These are phyloP conservation scores for Trichoderma koningiopsis DNA, from an alignment of 2,329 filamentous ascomycete genomes.

Conservation along the genomic window DNA sequence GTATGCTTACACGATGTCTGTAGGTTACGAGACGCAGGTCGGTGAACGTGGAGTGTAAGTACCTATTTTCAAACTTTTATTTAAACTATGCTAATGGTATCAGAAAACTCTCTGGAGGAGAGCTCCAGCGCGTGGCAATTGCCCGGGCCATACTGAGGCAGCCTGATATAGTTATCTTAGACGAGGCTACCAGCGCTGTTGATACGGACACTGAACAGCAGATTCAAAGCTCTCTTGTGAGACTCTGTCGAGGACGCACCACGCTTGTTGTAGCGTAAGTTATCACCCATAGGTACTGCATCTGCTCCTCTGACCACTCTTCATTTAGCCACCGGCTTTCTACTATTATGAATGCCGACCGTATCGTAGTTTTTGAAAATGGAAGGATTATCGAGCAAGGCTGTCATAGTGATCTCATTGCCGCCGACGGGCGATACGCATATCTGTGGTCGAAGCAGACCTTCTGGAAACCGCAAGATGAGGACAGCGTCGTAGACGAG, in stretches of 20 bases:
- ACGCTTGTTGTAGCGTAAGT: conserved; percentile 67
- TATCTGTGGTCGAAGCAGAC: conserved; percentile 67
- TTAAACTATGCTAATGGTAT: conserved; percentile 29
- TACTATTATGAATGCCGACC: conserved; percentile 70
- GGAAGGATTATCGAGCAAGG: conserved; percentile 67
- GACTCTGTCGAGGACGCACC: conserved; percentile 62
- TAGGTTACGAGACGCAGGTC: conserved; percentile 53
- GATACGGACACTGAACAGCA: conserved; percentile 70
- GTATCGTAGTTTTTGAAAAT: conserved; percentile 65
- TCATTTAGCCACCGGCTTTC: conserved; percentile 63
- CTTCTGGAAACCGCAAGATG: conserved; percentile 53
- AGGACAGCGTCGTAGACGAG: conserved; percentile 30
- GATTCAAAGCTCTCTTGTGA: conserved; percentile 63
- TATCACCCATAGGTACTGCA: too few relatives aligned
- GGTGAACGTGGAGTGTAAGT: conserved; percentile 54
- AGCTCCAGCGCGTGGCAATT: conserved; percentile 68
- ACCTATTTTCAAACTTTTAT: not conserved
- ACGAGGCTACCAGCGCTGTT: conserved; percentile 78
- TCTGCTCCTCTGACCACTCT: not conserved
- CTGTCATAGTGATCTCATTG: conserved; percentile 60
- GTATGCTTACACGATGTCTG: not conserved
- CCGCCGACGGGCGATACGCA: conserved; percentile 61
- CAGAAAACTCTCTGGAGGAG: conserved; percentile 65
- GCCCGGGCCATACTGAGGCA: conserved; percentile 72
- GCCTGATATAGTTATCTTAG: conserved; percentile 74